Evolutionary conservation across 2,329 filamentous ascomycete species (phyloP).

Genomic region (Talaromyces rugulosus): DNA sequence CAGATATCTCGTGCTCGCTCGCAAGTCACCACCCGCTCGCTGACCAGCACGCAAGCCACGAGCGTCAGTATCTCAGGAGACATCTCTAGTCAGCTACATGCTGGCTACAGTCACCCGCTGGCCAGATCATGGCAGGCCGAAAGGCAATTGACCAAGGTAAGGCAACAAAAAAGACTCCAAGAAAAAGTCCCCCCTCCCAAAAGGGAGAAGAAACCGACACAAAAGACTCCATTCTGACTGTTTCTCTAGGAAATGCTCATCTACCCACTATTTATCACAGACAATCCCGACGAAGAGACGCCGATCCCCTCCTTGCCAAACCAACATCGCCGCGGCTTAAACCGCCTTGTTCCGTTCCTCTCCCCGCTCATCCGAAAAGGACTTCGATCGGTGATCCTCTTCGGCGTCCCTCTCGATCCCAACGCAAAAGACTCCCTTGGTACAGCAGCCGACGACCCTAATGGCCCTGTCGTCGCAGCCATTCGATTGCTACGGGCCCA

Average conservation of each 20-base stretch:
- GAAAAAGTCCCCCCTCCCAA: neutral
- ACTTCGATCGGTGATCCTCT: constrained; percentile 87
- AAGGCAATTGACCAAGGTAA: constrained; percentile 77
- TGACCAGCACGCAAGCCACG: constrained; percentile 46
- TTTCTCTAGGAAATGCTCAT: constrained; percentile 84
- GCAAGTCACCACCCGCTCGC: constrained; percentile 37
- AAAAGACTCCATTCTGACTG: neutral
- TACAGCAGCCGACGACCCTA: constrained; percentile 86
- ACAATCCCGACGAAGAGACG: constrained; percentile 87
- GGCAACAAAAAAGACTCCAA: constrained; percentile 16
- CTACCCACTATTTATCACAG: constrained; percentile 93
- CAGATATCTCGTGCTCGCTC: constrained; percentile 39
- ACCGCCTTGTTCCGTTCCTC: constrained; percentile 78
- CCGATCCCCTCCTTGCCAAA: constrained; percentile 86
- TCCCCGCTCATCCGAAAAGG: constrained; percentile 85
- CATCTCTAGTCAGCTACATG: constrained; percentile 78
- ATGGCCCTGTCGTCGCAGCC: constrained; percentile 82
- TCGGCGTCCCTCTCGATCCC: constrained; percentile 81
- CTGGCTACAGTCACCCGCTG: constrained; percentile 76
- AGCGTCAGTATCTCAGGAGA: constrained; percentile 56
- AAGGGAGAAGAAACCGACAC: constrained; percentile 5
- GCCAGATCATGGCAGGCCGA: constrained; percentile 79
- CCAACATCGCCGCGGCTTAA: constrained; percentile 82
- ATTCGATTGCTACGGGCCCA: constrained; percentile 79
- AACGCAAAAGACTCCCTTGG: constrained; percentile 85